Evolutionary conservation across 2,329 filamentous ascomycete genomes (phyloP).

Genomic region (Albophoma yamanashiensis): DNA sequence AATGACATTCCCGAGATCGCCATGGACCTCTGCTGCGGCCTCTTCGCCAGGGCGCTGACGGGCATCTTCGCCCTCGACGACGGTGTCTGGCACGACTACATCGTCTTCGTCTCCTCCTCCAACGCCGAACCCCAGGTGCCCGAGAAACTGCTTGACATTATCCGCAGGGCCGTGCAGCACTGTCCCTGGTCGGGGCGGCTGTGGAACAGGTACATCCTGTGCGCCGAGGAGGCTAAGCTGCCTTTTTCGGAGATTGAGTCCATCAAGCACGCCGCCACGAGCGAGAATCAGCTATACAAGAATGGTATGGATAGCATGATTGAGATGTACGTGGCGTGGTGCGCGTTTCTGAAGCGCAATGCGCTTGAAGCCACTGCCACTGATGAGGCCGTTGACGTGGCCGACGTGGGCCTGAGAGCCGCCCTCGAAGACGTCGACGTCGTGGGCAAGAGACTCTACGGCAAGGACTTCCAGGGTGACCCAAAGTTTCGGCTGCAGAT

Average conservation of each 20-base stretch:
- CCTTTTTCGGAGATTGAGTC: constrained; percentile 73
- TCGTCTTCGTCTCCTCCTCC: constrained; percentile 57
- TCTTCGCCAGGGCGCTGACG: constrained; percentile 70
- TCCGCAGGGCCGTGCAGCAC: constrained; percentile 76
- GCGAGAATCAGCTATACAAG: constrained; percentile 72
- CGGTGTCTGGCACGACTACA: constrained; percentile 71
- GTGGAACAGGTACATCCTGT: constrained; percentile 83
- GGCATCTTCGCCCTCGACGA: constrained; percentile 62
- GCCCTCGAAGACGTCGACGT: constrained; percentile 79
- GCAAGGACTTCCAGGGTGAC: constrained; percentile 69
- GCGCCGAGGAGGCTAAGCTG: constrained; percentile 66
- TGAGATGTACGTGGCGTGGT: constrained; percentile 90
- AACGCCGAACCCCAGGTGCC: constrained; percentile 26
- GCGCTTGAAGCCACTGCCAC: constrained; percentile 65
- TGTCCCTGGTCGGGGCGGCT: constrained; percentile 87
- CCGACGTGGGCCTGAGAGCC: constrained; percentile 78
- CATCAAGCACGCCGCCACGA: constrained; percentile 88
- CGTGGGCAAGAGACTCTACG: constrained; percentile 66
- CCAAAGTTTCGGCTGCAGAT: constrained; percentile 80
- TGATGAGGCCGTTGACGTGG: constrained; percentile 79
- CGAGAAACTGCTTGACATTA: constrained; percentile 50
- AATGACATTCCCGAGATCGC: constrained; percentile 32
- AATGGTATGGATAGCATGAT: constrained; percentile 81
- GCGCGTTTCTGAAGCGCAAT: constrained; percentile 78
- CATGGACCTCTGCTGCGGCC: constrained; percentile 44